Evolutionary conservation across 208 protist species (phyloP), one percentile per base, ranked within the genome.

Genomic region (Acanthamoeba castellanii): DNA sequence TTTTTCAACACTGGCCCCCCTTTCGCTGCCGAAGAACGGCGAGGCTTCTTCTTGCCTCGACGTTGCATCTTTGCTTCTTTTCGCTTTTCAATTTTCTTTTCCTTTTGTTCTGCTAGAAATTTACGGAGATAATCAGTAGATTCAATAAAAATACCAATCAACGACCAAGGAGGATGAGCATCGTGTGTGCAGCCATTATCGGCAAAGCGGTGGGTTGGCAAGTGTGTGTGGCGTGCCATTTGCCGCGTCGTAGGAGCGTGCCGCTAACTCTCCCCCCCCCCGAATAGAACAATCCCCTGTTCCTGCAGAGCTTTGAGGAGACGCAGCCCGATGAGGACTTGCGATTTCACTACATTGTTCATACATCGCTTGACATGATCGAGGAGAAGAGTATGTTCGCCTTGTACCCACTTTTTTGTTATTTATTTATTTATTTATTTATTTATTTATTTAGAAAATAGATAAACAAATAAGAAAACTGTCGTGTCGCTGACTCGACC

Each of bases 301-400:
- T 95, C 47, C n/a, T 96, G 42, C 70, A 96, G 50, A 94, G 57
- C 22, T 94, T 82, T 47, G 37, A 76, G 16, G 66, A 61, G 3
- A n/a, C 47, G 4, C 47, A 82, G 32, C 37, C 85, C 8, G 50
- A 64, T 20, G 95, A 94, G 11, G 84, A 88, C 27, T 52, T 96
- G n/a, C 94, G 95, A n/a, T 95, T 96, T 52, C 84, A 92, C 32
- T 96, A 95, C 82, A 96, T 95, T 78, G 94, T 95, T 0, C 95
- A 96, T 64, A 96, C 95, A 25, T 57, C 84, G 8, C 93, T 96
- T 32, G 95, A 96, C 47, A 66, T 96, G 16, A 85, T 96, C 18
- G 95, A 96, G 25, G 95, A 96, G 32, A 95, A 95, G 61, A 52
- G 90, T 94, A 94, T 37, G 27, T 32, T n/a, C 9, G 13, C 16